Evolutionary conservation across 768 basidiomycete species (phyloP), one percentile per base, ranked within the genome.

Genomic region (Lactifluus hygrophoroides): DNA sequence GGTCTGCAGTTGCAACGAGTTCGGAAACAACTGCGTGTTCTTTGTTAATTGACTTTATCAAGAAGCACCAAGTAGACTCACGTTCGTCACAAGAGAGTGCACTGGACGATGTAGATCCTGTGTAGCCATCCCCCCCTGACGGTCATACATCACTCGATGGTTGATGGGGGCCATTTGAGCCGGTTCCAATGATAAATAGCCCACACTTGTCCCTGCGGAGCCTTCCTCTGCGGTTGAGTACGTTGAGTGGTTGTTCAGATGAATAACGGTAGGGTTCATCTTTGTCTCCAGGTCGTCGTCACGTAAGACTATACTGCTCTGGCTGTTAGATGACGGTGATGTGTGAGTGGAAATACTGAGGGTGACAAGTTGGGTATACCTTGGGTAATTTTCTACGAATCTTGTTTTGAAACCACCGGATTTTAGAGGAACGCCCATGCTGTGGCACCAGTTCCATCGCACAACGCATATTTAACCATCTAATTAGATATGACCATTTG

Each of bases 381-480:
- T 25, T 28, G 38, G 47, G 47, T 11, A 30, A 44, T 32, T 14
- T 43, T 6, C 48, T 35, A 14, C 40, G 32, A 34, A 11, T 50
- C 49, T 57, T 50, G 30, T 44, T 47, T n/a, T 34, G 30, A 32
- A 23, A 23, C 21, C 13, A 13, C 30, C 17, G 37, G 35, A 44
- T 16, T 38, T 3, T 16, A 30, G 11, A 25, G 51, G 53, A 16
- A 49, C 48, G 13, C 9, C 28, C 42, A 23, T 16, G 9, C 4
- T 54, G 58, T 59, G 58, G 53, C 58, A 59, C 58, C 38, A 23
- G 3, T 16, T 54, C 28, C 42, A n/a, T 3, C 25, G 5, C 17
- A 27, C 10, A n/a, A 3, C 21, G 11, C 51, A 16, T 23, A 47
- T 58, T 21, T 19, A 35, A 8, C 40, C 27, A 48, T 40, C 19